These are phyloP conservation scores for Hippophae tibetana DNA, from an alignment of 306 rosid genomes.

Conservation along the genomic window DNA sequence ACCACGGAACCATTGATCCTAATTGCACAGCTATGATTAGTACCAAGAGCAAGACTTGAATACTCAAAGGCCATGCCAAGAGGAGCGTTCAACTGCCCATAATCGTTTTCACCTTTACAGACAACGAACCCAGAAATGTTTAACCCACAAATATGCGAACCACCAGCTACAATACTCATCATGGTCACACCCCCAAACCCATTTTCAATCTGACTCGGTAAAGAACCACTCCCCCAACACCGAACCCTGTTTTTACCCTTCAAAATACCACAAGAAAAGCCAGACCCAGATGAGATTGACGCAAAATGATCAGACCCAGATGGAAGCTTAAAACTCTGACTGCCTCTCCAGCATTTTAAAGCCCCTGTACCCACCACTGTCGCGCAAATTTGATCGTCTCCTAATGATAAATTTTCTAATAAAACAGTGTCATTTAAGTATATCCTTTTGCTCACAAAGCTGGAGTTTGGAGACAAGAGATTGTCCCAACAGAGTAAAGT, in stretches of 20 bases:
- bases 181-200: conserved; percentile 44
- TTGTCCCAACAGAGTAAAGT: conserved; percentile 50
- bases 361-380: conserved; percentile 31
- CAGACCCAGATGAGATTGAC: conserved; percentile 73
- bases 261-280: conserved; percentile 70
- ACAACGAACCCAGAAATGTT: conserved; percentile 44
- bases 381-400: conserved; percentile 60
- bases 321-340: conserved; percentile 1
- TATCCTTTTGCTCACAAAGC: conserved; percentile 31
- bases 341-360: conserved; percentile 52
- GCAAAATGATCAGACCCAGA: conserved; percentile 27
- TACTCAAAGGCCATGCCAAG: conserved; percentile 27
- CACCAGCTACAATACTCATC: conserved; percentile 51
- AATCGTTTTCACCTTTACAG: conserved; percentile 50
- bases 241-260: conserved; percentile 18
- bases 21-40: conserved; percentile 57
- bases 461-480: conserved; percentile 3
- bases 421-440: conserved; percentile 25
- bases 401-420: conserved; percentile 53
- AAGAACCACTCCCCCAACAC: conserved; percentile 50
- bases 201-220: conserved; percentile 25
- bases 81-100: conserved; percentile 52
- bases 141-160: conserved; percentile 63
- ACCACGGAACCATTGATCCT: conserved; percentile 42
- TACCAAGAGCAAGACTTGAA: conserved; percentile 51